Evolutionary conservation across 1,139 yeast species (phyloP), one percentile per base, ranked within the genome.

Genomic region (Yamadazyma friedrichii): DNA sequence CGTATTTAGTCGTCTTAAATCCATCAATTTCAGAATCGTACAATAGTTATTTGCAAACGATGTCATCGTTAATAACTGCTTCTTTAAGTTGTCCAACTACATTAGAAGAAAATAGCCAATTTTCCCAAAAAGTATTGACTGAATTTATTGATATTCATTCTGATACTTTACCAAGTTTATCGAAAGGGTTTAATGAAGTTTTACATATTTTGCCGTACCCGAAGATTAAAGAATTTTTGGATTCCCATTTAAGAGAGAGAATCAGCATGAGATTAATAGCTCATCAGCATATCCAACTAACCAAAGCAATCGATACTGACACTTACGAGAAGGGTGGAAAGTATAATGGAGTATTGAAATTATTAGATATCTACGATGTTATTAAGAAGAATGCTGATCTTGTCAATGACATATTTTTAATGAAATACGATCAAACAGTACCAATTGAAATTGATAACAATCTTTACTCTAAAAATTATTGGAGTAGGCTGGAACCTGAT

Each of bases 21-120:
- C 96, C 97, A n/a, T 79, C 88, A 52, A 84, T 91, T 41, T 84
- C 94, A n/a, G 81, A 80, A 52, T 84, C 87, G 15, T 88, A 88
- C 65, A 74, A 80, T 51, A 64, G 83, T 36, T 91, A 91, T 61
- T 66, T 87, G 49, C 72, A 78, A 45, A 84, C 95, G 5, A 76
- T 89, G 68, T 74, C 84, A 33, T 72, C 82, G 4, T 62, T 88
- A 48, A 62, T 83, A 38, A 68, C 76, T 12, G 70, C 70, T 2
- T 64, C 65, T 15, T 50, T 61, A 33, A 61, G 58, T 39, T 64
- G 62, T 10, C 70, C 76, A 10, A 64, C 67, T 8, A 74, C 81
- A 1, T 47, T 74, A 6, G 76, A 76, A 43, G 82, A 82, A 39
- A 82, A 85, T 51, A 60, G 61, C 4, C 51, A 55, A 26, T 79